Evolutionary conservation across 176 grass and related monocot species (phyloP), one percentile per base, ranked within the genome.

Genomic region (Coix lacrymajobi): DNA sequence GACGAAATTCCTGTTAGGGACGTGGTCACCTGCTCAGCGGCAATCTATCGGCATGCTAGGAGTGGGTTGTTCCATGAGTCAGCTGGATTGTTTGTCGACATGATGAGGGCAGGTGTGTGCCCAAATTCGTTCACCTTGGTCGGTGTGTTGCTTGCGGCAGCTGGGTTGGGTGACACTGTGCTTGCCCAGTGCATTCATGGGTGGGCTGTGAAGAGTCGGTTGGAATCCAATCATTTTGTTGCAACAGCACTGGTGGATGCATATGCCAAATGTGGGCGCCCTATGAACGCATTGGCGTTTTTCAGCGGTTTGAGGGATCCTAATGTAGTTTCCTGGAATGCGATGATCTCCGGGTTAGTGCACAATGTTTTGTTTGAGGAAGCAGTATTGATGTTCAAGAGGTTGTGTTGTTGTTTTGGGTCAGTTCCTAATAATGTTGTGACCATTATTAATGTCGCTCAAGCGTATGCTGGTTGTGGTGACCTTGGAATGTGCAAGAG

Each of bases 101-200:
- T 95, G 93, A 32, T 49, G 38, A 79, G 79, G 71, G 33, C 6
- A 13, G 88, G 83, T 5, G n/a, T 92, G 77, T 70, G 40, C 44
- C 87, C 85, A 11, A 92, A 95, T 79, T 90, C 79, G 10, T 95
- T 90, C 79, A 92, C 90, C 36, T 79, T 95, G 52, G 92, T 94
- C 37, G 74, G 87, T 2, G 57, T 72, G 31, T 33, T 73, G 39
- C 43, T 95, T 38, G 85, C 81, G 0, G 76, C 46, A 1, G 78
- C 78, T 22, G 85, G 90, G 9, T 32, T 95, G 34, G 79, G 85
- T n/a, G 80, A 67, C 11, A 2, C 20, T 10, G 49, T 62, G 45
- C 63, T 92, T 46, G 33, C 78, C 6, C 79, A 80, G 81, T 83
- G 70, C 62, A 52, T 90, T 44, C 92, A 95, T 86, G 90, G 79